Evolutionary conservation across 345 rosid genomes (phyloP).

Genomic region (Rubroshorea leprosula): DNA sequence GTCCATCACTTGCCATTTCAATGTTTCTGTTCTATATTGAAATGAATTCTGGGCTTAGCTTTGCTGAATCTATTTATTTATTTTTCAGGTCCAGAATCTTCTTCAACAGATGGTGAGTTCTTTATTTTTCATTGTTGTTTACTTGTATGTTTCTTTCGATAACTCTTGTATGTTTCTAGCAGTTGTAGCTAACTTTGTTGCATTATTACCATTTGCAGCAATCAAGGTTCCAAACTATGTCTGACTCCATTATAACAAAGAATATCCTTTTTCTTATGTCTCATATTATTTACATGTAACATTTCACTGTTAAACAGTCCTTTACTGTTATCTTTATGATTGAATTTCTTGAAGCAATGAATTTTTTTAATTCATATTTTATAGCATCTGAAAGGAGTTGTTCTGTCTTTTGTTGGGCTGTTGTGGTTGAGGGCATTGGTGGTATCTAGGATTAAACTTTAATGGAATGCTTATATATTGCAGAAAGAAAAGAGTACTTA

Average conservation of each 20-base stretch:
- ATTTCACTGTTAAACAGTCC: too few species aligned
- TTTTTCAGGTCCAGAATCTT: constrained; percentile 74
- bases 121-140: constrained; percentile 11
- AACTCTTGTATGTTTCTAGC: not conserved
- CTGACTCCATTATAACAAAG: constrained; percentile 77
- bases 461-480: not conserved
- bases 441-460: too few species aligned
- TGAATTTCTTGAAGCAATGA: not conserved
- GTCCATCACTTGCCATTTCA: not conserved
- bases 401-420: constrained; percentile 1
- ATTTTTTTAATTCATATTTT: not conserved
- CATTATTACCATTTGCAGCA: constrained; percentile 49
- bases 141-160: not conserved
- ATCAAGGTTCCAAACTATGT: constrained; percentile 87
- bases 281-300: not conserved
- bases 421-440: not conserved
- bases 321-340: not conserved
- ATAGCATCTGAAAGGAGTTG: not conserved
- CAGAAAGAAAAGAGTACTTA: not conserved
- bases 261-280: constrained; percentile 63
- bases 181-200: constrained; percentile 6
- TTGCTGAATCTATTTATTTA: constrained; percentile 6
- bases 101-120: constrained; percentile 80
- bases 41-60: constrained; percentile 2
- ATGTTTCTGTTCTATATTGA: constrained; percentile 1